Evolutionary conservation across 2,329 filamentous ascomycete species (phyloP), one percentile per base, ranked within the genome.

Genomic region (Sporothrix curviconia): DNA sequence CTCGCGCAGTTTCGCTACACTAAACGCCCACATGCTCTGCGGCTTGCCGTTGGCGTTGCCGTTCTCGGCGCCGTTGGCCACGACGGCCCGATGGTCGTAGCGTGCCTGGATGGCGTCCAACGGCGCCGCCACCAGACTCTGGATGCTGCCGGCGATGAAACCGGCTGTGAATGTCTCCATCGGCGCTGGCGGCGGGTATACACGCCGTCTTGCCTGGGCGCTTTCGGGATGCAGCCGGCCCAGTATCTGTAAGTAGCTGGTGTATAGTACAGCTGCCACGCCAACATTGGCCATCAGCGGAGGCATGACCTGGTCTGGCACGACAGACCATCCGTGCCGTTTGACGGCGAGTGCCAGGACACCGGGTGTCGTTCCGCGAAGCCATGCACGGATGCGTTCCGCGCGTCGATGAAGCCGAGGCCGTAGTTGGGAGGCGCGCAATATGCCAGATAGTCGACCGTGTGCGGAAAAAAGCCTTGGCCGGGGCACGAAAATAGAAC

Each of bases 401-500:
- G 5, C 28, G 64, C 17, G 55, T 28, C 19, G 57, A 36, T 17
- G 30, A 56, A 19, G 14, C 34, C 11, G 22, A 22, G 32, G 17
- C n/a, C 25, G 50, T 14, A 14, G 34, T 28, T 30, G 15, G 3
- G 83, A 67, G 15, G 69, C 76, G 28, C 81, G 75, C 3, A 80
- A 60, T 82, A 84, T 1, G 80, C 80, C 17, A 84, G 76, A 64
- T 91, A 96, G 75, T 96, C 92, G 62, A 96, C 90, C 92, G 78
- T 1, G 89, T 92, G 60, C 90, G 83, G 73, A 96, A 95, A 69
- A 96, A 96, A 15, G 91, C 89, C 72, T 96, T 96, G 55, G 91
- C 88, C 1, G 92, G 92, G 0, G 90, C 90, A 57, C 91, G 81
- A 69, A 96, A 96, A 74, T 95, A 96, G 66, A 96, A 96, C 24